phyloP scores from a whole-genome alignment of 805 yeast species.

The Komagataella mondaviorum region DNA sequence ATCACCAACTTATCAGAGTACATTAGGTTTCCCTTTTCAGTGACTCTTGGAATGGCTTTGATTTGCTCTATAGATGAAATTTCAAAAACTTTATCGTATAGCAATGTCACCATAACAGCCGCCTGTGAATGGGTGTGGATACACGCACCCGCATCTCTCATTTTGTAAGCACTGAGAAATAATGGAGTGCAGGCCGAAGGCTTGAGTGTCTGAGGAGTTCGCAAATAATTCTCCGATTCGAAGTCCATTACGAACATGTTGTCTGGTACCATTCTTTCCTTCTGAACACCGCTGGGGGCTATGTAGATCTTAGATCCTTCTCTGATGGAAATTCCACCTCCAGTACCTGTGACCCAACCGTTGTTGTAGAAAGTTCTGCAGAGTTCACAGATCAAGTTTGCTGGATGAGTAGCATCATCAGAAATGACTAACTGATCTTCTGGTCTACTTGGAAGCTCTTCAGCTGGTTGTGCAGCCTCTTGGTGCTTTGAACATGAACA shows the following conservation, averaged over 20 bases:
- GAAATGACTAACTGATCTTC: constrained; percentile 18
- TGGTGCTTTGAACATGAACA: neutral
- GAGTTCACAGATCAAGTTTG: constrained; percentile 70
- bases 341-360: constrained; percentile 93
- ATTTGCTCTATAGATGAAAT: constrained; percentile 83
- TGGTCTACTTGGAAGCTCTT: neutral
- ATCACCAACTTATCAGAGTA: constrained; percentile 65
- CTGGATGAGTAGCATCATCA: constrained; percentile 57
- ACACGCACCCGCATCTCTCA: constrained; percentile 77
- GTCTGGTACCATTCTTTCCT: constrained; percentile 71
- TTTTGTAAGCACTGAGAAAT: constrained; percentile 56
- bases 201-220: constrained; percentile 54
- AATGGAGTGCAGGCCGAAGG: constrained; percentile 94
- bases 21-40: constrained; percentile 54
- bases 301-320: constrained; percentile 46
- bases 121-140: constrained; percentile 89
- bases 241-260: constrained; percentile 69
- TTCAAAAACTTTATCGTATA: constrained; percentile 58
- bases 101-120: constrained; percentile 69
- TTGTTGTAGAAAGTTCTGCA: constrained; percentile 66
- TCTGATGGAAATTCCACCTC: constrained; percentile 83
- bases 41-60: constrained; percentile 72
- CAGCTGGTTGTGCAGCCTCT: neutral
- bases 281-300: constrained; percentile 95
- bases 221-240: constrained; percentile 34